A percentile compares a stretch with the other conserved stretches of the same genome.
Evolutionary conservation across 2,329 filamentous ascomycete species (phyloP).

Genomic region (Pseudogymnoascus sp.): DNA sequence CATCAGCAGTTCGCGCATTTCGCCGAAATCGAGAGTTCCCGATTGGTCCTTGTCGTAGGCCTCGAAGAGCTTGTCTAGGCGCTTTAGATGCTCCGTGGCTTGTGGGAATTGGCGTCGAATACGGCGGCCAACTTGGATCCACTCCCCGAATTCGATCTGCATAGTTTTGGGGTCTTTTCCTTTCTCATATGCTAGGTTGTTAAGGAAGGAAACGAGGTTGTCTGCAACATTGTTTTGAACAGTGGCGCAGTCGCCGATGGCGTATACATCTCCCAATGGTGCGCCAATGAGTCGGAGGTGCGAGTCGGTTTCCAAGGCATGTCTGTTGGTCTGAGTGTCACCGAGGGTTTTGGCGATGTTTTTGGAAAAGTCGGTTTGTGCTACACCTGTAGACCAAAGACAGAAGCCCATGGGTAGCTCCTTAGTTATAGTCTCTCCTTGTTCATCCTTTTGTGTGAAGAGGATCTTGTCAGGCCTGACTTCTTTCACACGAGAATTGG

Average conservation of each 20-base stretch:
- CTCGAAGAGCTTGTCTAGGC: conserved; percentile 83
- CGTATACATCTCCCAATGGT: conserved; percentile 89
- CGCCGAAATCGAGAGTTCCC: conserved; percentile 88
- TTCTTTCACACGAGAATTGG: conserved; percentile 88
- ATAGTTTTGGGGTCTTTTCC: conserved; percentile 85
- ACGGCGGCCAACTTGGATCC: conserved; percentile 73
- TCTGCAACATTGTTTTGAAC: conserved; percentile 96
- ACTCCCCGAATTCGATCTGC: conserved; percentile 78
- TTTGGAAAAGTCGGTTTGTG: conserved; percentile 74
- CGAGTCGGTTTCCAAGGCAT: conserved; percentile 88
- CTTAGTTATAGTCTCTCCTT: conserved; percentile 72
- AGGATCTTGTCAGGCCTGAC: conserved; percentile 76
- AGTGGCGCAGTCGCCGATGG: conserved; percentile 90
- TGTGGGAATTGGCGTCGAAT: conserved; percentile 90
- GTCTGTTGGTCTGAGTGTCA: conserved; percentile 71
- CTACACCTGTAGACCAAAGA: conserved; percentile 92
- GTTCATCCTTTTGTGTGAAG: conserved; percentile 71
- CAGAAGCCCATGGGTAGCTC: conserved; percentile 95
- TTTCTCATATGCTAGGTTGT: conserved; percentile 82
- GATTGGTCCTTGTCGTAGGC: conserved; percentile 90
- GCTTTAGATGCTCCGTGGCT: conserved; percentile 74
- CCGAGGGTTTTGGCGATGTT: conserved; percentile 69
- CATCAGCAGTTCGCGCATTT: conserved; percentile 76
- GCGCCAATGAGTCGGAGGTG: conserved; percentile 85
- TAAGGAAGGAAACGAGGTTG: conserved; percentile 82